phyloP scores from a whole-genome alignment of 768 basidiomycete genomes.

The Leccinum subgranulosum region DNA sequence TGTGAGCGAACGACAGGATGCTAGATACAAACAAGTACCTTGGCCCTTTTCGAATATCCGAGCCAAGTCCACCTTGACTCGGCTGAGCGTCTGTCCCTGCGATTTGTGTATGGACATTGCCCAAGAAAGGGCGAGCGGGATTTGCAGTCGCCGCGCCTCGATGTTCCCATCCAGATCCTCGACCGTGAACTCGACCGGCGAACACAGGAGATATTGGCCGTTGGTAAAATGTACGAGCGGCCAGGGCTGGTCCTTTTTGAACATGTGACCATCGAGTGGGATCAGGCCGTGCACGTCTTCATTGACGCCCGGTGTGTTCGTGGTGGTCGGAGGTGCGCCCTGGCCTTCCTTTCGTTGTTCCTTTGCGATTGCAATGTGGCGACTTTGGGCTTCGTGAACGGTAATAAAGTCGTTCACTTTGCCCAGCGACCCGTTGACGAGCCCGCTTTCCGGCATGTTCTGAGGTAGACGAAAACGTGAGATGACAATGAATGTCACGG shows the following conservation, averaged over 20 bases:
- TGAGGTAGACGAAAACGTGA: conserved; percentile 8
- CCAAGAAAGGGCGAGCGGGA: conserved; percentile 89
- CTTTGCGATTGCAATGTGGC: conserved; percentile 29
- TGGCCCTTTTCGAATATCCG: conserved; percentile 88
- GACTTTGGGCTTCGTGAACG: conserved; percentile 27
- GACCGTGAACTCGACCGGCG: conserved; percentile 34
- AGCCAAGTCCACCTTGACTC: conserved; percentile 89
- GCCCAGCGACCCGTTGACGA: conserved; percentile 92
- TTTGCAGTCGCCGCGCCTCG: conserved; percentile 43
- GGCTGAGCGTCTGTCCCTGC: conserved; percentile 92
- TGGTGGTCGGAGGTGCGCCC: neutral
- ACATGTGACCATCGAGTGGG: conserved; percentile 12
- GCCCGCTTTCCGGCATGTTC: conserved; percentile 31
- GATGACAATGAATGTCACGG: neutral
- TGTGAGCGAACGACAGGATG: neutral
- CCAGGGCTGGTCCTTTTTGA: conserved; percentile 23
- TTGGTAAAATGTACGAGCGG: conserved; percentile 38
- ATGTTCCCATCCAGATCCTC: conserved; percentile 31
- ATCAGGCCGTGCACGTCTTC: conserved; percentile 11
- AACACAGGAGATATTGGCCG: conserved; percentile 25
- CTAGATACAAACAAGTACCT: conserved; percentile 24
- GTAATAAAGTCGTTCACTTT: conserved; percentile 46
- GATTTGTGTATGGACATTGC: conserved; percentile 99
- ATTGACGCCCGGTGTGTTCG: neutral
- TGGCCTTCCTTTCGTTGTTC: conserved; percentile 18